Evolutionary conservation across 345 rosid species (phyloP).

Genomic region (Isatis tinctoria): DNA sequence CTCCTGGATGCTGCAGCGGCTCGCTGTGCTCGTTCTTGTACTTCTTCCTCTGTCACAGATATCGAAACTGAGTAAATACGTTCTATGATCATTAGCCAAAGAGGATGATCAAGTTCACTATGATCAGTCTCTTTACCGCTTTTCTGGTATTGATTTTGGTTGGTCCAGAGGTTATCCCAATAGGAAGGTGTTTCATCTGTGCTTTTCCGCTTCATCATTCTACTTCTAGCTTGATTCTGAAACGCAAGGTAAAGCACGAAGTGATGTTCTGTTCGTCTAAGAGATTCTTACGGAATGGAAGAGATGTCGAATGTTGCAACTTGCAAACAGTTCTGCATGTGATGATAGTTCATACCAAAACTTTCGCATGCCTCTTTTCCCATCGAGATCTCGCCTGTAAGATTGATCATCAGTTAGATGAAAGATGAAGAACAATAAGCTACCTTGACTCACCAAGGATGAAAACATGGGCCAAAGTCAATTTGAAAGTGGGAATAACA

Average conservation of each 20-base stretch:
- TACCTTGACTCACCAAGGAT: background rate
- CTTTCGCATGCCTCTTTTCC: constrained; percentile 92
- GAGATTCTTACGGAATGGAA: background rate
- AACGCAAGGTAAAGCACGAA: background rate
- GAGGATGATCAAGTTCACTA: background rate
- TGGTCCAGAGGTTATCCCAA: constrained; percentile 76
- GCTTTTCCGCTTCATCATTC: constrained; percentile 63
- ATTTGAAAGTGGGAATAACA: background rate
- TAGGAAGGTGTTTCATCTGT: constrained; percentile 46
- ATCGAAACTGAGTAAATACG: background rate
- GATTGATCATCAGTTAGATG: background rate
- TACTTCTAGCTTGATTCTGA: constrained; percentile 72
- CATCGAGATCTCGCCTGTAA: constrained; percentile 86
- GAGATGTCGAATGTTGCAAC: background rate
- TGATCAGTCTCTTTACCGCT: constrained; percentile 45
- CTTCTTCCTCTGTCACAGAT: constrained; percentile 66
- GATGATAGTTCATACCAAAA: constrained; percentile 55
- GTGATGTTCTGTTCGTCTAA: background rate
- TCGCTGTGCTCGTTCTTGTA: constrained; percentile 62
- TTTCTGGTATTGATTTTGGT: constrained; percentile 44
- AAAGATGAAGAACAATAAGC: background rate
- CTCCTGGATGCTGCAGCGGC: constrained; percentile 85
- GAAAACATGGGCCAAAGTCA: background rate
- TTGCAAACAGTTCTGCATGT: background rate
- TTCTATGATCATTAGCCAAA: background rate